A percentile compares a stretch with the other conserved stretches of the same genome.
Conservation (phyloP, 306 rosid genomes). For the Notholithocarpus densiflorus region DNA sequence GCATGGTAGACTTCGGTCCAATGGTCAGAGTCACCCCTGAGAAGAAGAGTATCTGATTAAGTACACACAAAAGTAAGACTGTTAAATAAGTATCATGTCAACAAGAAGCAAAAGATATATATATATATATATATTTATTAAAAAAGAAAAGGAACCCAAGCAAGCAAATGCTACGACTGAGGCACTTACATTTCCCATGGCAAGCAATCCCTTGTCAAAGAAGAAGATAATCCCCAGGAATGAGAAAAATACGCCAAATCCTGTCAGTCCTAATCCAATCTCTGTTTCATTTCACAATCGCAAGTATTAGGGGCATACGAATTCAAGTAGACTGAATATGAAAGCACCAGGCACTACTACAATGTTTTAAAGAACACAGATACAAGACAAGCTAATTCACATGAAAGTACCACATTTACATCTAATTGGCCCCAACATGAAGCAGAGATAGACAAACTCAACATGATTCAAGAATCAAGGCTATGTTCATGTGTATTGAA, state of each 20-base stretch:
- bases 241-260: conserved; percentile 93
- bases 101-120: conserved; percentile 4
- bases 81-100: conserved; percentile 28
- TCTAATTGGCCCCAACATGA: neutral
- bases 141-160: neutral
- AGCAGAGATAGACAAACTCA: neutral
- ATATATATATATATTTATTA: neutral
- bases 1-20: conserved; percentile 88
- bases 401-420: neutral
- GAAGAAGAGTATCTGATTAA: conserved; percentile 84
- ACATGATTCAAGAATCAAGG: neutral
- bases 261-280: conserved; percentile 95
- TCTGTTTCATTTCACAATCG: conserved; percentile 52
- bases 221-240: conserved; percentile 83
- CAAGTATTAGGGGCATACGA: conserved; percentile 21
- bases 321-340: neutral
- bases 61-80: conserved; percentile 24
- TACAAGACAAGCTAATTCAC: neutral
- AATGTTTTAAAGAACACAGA: neutral
- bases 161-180: conserved; percentile 1
- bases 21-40: conserved; percentile 95
- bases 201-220: conserved; percentile 96
- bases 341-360: neutral
- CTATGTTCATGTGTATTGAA: neutral
- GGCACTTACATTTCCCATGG: conserved; percentile 93